Base-by-base conservation (phyloP, 495 filamentous ascomycete genomes). In the Hypoxylon rickii region DNA sequence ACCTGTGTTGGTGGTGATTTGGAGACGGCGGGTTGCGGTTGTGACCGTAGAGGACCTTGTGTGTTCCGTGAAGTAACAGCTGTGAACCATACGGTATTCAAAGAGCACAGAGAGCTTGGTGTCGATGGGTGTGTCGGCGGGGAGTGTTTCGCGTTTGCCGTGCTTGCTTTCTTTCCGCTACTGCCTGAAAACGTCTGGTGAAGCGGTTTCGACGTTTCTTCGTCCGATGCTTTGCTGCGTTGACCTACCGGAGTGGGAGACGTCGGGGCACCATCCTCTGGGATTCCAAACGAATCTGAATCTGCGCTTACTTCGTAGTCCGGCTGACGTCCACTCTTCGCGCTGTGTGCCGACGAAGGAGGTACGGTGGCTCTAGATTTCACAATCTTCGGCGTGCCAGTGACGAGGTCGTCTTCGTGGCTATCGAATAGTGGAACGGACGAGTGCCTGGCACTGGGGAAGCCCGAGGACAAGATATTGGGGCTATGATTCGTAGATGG, bases 321-420 rank as follows among this genome's bases (percentile, higher is more conserved):
- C 1, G 66, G 66, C 41, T 78, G 76, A 37, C 73, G 69, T 18
- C 70, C 75, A 52, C 74, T 71, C 21, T 39, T 63, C 19, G 66
- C 40, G 47, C 75, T 76, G 33, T 62, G 62, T 6, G 45, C 39
- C 4, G 76, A 71, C 3, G 71, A 74, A 8, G 55, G 55, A 10
- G 58, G 55, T 0, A 67, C 33, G 29, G 11, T 16, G 3, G 22
- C 31, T 33, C 42, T 56, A 15, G 52, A 44, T 33, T 50, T 59
- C 12, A 64, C 18, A 1, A 43, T 34, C 10, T 57, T 60, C 1
- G 63, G 59, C 7, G 66, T 68, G n/a, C 63, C 66, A 1, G 56
- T 20, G 7, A 61, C 37, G 19, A 64, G 22, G 21, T 61, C 62
- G 13, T 47, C 43, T 29, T 63, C 62, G 13, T 49, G 36, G 17